Base-by-base conservation (phyloP, 176 grass and related monocot species). In the Echinochloa phyllopogon region DNA sequence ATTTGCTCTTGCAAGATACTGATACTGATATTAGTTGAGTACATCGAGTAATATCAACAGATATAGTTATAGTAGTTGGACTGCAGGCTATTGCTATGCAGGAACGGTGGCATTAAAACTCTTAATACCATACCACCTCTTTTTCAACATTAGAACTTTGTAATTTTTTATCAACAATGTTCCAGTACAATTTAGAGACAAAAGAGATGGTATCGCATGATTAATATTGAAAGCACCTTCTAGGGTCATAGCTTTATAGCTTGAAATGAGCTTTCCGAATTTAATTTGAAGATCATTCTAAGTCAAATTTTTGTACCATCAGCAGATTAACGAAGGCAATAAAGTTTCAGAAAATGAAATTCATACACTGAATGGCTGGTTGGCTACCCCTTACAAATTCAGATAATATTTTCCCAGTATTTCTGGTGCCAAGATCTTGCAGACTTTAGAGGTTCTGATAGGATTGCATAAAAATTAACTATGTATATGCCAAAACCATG, bases 1-100 rank as follows among this genome's bases (percentile, higher is more conserved):
- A 10, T 40, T 25, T 57, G 65, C 15, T 55, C 24, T 45, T 64
- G 44, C 61, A 66, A 57, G 53, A 8, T 57, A 57, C 20, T n/a
- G 53, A 8, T 57, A 57, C 20, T n/a, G 53, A n/a, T 57, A 74
- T 74, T 38, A 80, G 51, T 50, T 53, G 11, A 73, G 50, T 49
- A 52, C 42, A n/a, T 53, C 16, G 3, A 23, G 21, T 10, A 23
- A 61, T 12, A 27, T 60, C 39, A 56, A 64, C 43, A 62, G 63
- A 71, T 29, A 43, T 61, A 52, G 3, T 12, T 52, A 12, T n/a
- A 63, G 13, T 44, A 17, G 45, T 71, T 67, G 14, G 38, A 53
- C 3, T 78, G 33, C 77, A 76, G 55, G 53, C n/a, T 52, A 70
- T 76, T 82, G 41, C 4, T 70, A 51, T 36, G 36, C 24, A 72